Base-by-base conservation (phyloP, 345 rosid genomes). In the Arabis hirsuta region DNA sequence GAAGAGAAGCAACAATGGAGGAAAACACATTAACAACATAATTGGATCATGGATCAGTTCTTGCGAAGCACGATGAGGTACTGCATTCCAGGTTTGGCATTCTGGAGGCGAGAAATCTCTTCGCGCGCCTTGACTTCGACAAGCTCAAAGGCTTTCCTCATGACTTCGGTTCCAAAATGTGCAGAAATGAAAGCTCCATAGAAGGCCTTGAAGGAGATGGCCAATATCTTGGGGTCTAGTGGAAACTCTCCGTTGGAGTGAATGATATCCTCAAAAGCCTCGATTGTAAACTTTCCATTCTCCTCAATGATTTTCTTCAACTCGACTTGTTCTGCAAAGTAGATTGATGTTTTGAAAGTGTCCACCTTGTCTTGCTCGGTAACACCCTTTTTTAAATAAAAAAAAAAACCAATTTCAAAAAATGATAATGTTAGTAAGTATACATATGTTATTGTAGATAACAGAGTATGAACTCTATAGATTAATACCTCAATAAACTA, bases 41-140 rank as follows among this genome's bases (percentile, higher is more conserved):
- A 8, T 36, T 36, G 10, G 41, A 36, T 36, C 41, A 36, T 36
- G 41, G 7, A 19, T 20, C 27, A 22, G 6, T 67, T 67, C 41
- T 53, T 67, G 41, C 62, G 54, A 55, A 67, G 72, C 48, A 55
- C 53, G 26, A 68, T 29, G 26, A 68, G 63, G 72, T 68, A 68
- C 20, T 68, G 73, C 73, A 68, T 68, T 13, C 63, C 72, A 7
- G 72, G 63, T 55, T 68, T 55, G 22, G 63, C 55, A 12, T 43
- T 22, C 0, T 39, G 13, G 53, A 71, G 13, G 13, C 42, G 67
- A 60, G 67, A 12, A 12, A 71, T 2, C 3, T 60, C 32, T 62
- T 72, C 2, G 5, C 16, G 47, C 4, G 39, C 55, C 62, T 72
- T 72, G 9, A 0, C 47, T 47, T 72, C 76, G 19, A 63, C 11